Percentiles rank a stretch among this genome's conserved stretches.
Conservation (phyloP, 345 rosid species). For the Salix udensis region DNA sequence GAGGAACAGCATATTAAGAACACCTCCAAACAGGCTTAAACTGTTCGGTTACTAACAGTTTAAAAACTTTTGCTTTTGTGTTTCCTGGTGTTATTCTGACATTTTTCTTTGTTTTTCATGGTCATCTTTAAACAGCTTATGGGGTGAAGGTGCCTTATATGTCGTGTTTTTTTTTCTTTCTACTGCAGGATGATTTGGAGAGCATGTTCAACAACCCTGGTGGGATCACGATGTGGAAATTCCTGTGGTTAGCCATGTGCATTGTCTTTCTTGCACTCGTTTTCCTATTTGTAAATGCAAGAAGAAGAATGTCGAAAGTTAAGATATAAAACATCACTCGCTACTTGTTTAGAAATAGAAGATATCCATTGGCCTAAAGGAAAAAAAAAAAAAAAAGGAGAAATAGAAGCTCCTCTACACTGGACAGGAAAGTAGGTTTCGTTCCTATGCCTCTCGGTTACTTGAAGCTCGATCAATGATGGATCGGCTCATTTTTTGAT, state of each 20-base stretch:
- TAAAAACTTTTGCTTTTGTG: not conserved
- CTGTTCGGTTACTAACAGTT: not conserved
- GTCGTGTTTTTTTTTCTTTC: not conserved
- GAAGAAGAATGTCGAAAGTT: constrained; percentile 65
- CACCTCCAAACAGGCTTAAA: not conserved
- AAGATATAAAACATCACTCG: constrained; percentile 42
- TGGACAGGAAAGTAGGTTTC: constrained; percentile 3
- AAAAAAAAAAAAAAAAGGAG: not conserved
- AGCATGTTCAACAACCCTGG: constrained; percentile 31
- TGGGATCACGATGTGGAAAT: constrained; percentile 38
- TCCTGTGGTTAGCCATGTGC: constrained; percentile 31
- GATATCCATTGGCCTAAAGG: constrained; percentile 17
- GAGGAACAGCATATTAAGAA: no score
- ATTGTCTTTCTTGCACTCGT: constrained; percentile 32
- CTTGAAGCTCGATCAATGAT: no score
- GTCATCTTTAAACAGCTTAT: no score
- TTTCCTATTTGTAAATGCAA: constrained; percentile 53
- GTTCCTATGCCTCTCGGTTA: not conserved
- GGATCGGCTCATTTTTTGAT: no score
- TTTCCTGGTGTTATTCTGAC: no score
- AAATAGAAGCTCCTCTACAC: not conserved
- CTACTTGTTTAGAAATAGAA: constrained; percentile 17
- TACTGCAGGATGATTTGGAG: constrained; percentile 44
- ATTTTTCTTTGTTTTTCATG: not conserved
- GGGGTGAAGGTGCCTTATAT: not conserved